These are phyloP conservation scores for Boletus coccyginus DNA, from an alignment of 768 basidiomycete species.

Conservation along the genomic window DNA sequence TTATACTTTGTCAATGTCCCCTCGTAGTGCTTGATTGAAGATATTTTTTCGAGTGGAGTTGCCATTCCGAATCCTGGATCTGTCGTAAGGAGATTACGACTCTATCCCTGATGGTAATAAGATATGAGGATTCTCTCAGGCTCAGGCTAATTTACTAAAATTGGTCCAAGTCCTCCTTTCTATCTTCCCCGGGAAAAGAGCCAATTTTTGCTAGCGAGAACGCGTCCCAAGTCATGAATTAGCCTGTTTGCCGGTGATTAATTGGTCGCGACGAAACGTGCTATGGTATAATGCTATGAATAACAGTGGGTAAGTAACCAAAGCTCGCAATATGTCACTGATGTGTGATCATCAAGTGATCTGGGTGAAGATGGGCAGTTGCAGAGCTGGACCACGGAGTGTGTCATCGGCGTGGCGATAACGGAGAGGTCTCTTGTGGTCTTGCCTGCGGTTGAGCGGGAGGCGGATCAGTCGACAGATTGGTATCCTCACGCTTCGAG, in stretches of 20 bases:
- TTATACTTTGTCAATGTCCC: constrained; percentile 86
- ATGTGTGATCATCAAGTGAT: neutral
- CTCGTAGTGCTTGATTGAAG: constrained; percentile 75
- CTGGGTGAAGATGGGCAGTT: neutral
- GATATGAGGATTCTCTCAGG: neutral
- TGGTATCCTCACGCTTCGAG: neutral
- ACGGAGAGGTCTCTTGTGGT: neutral
- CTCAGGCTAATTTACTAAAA: neutral
- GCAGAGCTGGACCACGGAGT: neutral
- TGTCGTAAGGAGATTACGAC: neutral
- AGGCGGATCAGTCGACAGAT: neutral
- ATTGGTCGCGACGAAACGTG: neutral
- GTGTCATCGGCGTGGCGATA: constrained; percentile 2
- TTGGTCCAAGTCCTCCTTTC: neutral
- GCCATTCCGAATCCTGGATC: constrained; percentile 10
- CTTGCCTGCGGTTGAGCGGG: neutral
- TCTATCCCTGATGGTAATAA: neutral
- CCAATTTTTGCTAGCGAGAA: neutral
- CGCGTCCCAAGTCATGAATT: neutral
- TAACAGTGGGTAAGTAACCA: constrained; percentile 1
- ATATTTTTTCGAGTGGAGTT: constrained; percentile 58
- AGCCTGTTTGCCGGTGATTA: neutral
- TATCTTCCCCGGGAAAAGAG: neutral
- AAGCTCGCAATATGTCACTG: neutral
- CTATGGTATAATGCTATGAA: constrained; percentile 8